A percentile compares a stretch with the other conserved stretches of the same genome.
phyloP scores from a whole-genome alignment of 805 yeast species.

The Zygoascus tannicola region DNA sequence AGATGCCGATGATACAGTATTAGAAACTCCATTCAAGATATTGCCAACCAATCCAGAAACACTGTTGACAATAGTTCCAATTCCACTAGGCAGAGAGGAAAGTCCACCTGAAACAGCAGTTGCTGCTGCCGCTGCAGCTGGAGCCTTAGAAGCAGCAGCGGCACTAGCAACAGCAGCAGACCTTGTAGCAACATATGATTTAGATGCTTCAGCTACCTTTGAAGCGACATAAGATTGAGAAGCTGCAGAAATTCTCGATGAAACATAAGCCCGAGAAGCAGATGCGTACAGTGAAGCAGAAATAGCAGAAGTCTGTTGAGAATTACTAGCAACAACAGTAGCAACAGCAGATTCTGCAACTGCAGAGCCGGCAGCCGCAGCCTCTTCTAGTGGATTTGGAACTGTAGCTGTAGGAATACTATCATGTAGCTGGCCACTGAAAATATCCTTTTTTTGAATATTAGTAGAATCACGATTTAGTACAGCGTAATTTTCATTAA shows the following conservation, averaged over 20 bases:
- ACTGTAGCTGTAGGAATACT: not conserved
- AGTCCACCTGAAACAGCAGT: too few species aligned
- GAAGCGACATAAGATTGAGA: not conserved
- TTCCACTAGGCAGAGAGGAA: not conserved
- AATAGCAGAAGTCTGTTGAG: not conserved
- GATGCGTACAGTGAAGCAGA: not conserved
- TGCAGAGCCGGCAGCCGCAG: not conserved
- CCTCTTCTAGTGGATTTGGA: too few species aligned
- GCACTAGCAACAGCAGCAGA: not conserved
- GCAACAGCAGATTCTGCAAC: not conserved
- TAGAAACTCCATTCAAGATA: not conserved
- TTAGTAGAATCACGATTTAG: not conserved
- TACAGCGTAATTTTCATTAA: conserved; percentile 9
- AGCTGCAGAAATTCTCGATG: not conserved
- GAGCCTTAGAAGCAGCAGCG: not conserved
- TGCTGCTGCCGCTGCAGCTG: not conserved
- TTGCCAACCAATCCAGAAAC: not conserved
- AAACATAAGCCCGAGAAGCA: not conserved
- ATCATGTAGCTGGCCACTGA: too few species aligned
- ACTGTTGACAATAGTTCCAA: not conserved
- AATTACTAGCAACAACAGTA: not conserved
- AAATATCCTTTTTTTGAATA: too few species aligned
- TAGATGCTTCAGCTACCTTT: not conserved
- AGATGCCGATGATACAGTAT: not conserved
- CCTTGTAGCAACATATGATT: not conserved